phyloP scores from a whole-genome alignment of 1,139 yeast species.

The Magnusiomyces suaveolens region DNA sequence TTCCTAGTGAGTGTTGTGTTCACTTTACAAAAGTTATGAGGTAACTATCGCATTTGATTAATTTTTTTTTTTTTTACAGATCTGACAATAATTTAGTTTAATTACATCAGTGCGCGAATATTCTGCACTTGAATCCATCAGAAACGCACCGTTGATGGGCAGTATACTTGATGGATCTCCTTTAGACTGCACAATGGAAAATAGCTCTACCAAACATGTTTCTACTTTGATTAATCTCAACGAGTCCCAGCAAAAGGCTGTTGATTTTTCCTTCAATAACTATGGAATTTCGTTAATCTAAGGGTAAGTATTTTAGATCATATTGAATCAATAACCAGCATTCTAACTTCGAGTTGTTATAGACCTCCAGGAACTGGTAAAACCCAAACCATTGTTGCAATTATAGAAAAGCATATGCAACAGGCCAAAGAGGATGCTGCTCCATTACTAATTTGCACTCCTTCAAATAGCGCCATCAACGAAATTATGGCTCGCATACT shows the following conservation, averaged over 20 bases:
- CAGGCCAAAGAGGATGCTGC: constrained; percentile 20
- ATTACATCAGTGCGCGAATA: constrained; percentile 89
- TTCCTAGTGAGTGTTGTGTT: constrained; percentile 30
- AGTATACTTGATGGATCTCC: constrained; percentile 62
- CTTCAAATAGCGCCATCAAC: constrained; percentile 97
- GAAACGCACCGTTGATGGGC: constrained; percentile 62
- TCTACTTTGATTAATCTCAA: constrained; percentile 52
- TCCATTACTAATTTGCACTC: constrained; percentile 74
- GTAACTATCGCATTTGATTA: constrained; percentile 16
- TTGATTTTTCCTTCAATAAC: constrained; percentile 55
- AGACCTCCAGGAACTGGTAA: constrained; percentile 95
- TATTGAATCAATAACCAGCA: neutral
- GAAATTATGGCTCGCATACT: too few relatives aligned
- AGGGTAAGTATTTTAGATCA: constrained; percentile 38
- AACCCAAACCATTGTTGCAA: constrained; percentile 89
- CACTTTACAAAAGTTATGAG: constrained; percentile 68
- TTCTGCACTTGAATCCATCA: constrained; percentile 70
- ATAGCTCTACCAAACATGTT: constrained; percentile 34
- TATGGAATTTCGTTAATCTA: constrained; percentile 85
- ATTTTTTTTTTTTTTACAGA: neutral
- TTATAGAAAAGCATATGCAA: constrained; percentile 70
- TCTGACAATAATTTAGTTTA: too few relatives aligned
- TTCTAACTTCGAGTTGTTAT: neutral
- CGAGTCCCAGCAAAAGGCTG: constrained; percentile 83
- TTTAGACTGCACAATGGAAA: constrained; percentile 25